These are phyloP conservation scores for Sapria himalayana DNA, from an alignment of 345 rosid species.

Conservation along the genomic window DNA sequence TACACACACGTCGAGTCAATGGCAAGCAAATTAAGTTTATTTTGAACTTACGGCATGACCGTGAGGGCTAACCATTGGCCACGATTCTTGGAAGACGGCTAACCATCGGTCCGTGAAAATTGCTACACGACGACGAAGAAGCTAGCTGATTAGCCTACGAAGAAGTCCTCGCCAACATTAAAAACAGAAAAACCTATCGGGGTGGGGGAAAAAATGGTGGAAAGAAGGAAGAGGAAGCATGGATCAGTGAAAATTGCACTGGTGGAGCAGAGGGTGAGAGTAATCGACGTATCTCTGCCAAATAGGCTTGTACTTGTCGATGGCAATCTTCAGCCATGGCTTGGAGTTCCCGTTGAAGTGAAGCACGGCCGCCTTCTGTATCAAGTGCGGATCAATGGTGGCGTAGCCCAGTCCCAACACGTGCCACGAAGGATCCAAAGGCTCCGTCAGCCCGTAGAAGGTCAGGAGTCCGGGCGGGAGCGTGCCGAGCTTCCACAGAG, in stretches of 20 bases:
- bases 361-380: slow-evolving; percentile 65
- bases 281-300: slow-evolving; percentile 84
- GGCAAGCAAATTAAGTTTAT: too few relatives aligned
- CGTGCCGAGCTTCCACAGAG: slow-evolving; percentile 52
- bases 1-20: too few relatives aligned
- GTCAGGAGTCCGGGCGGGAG: slow-evolving; percentile 78
- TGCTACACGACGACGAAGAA: too few relatives aligned
- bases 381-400: slow-evolving; percentile 67
- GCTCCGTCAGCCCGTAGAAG: slow-evolving; percentile 62
- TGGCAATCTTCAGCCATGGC: slow-evolving; percentile 91
- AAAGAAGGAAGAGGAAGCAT: too few relatives aligned
- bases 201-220: too few relatives aligned
- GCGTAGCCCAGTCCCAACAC: slow-evolving; percentile 86
- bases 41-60: too few relatives aligned
- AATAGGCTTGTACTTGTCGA: slow-evolving; percentile 71
- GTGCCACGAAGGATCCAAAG: slow-evolving; percentile 84
- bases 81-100: too few relatives aligned
- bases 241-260: slow-evolving; percentile 76
- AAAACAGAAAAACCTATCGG: too few relatives aligned
- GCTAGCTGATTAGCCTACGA: too few relatives aligned
- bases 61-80: too few relatives aligned
- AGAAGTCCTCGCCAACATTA: too few relatives aligned
- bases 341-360: slow-evolving; percentile 94
- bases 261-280: slow-evolving; percentile 54
- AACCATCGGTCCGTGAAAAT: too few relatives aligned